Base-by-base conservation (phyloP, 2,329 filamentous ascomycete genomes). In the Penicillium rolfsii region DNA sequence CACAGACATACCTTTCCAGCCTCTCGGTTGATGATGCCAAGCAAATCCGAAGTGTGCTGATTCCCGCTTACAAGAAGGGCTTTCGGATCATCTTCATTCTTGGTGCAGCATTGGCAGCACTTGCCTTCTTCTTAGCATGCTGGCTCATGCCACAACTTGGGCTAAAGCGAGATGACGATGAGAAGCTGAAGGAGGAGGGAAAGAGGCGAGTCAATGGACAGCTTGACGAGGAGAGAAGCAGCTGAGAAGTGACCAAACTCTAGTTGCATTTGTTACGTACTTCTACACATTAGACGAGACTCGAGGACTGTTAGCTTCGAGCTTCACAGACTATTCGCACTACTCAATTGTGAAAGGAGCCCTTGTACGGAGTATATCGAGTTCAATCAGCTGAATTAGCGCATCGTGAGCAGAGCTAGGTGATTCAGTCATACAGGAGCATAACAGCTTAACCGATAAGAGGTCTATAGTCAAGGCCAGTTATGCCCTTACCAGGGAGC, bases 41-140 rank as follows among this genome's bases (percentile, higher is more conserved):
- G 12, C 64, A 65, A 30, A 69, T 71, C 5, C 74, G 70, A 45
- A 61, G 63, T 26, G 59, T 74, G 3, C 56, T 78, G 11, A 68
- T 76, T 22, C 66, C 72, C 1, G 76, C 75, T 0, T 81, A 81
- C 58, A 68, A 71, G 35, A 66, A 69, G 9, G 78, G 75, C 0
- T 80, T 80, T 61, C 69, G 72, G 11, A 74, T 76, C 30, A 74
- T 80, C 5, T 81, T 80, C 59, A 61, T 78, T 4, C 68, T 79
- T 11, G 73, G 74, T 2, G 76, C 78, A 0, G 66, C 68, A 3
- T 62, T 80, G 33, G 73, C 77, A 1, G 72, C 72, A 0, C 24
- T 76, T 1, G 75, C 77, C 0, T 75, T 76, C 36, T 54, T 74
- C 12, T 48, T 79, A 30, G 71, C 75, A 9, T 55, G 67, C 28